Conservation (phyloP, 805 yeast genomes). For the Wickerhamiella siamensis region DNA sequence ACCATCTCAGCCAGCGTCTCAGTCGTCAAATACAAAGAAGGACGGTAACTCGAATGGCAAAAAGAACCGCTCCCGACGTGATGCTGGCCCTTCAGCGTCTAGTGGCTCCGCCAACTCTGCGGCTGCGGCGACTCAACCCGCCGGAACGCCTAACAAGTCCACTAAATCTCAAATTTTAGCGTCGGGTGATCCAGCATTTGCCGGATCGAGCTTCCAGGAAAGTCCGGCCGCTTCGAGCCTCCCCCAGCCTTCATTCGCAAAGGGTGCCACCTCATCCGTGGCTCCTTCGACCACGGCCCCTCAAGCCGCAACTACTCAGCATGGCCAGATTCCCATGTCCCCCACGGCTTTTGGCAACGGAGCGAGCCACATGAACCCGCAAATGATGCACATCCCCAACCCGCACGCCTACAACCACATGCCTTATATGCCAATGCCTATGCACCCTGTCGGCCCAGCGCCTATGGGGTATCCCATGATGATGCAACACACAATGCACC, state of each 20-base stretch:
- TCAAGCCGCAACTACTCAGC: too few species aligned
- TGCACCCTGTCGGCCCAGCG: not conserved
- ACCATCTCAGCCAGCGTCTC: too few species aligned
- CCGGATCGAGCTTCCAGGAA: conserved; percentile 17
- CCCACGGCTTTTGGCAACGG: not conserved
- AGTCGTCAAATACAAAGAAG: too few species aligned
- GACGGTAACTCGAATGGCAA: too few species aligned
- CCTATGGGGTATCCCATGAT: not conserved
- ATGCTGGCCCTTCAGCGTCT: too few species aligned
- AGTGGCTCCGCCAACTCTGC: too few species aligned
- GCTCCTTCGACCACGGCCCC: conserved; percentile 1
- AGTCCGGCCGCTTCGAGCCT: conserved; percentile 19
- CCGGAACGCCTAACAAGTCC: too few species aligned
- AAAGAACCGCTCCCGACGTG: too few species aligned
- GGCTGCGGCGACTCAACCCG: too few species aligned
- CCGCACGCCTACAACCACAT: not conserved
- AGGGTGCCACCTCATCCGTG: conserved; percentile 5
- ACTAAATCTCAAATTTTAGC: too few species aligned
- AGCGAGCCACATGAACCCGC: not conserved
- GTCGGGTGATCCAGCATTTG: not conserved
- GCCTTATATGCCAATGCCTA: not conserved
- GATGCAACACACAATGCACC: not conserved
- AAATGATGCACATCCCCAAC: not conserved
- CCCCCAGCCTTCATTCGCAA: conserved; percentile 21
- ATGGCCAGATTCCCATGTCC: too few species aligned